Evolutionary conservation across 179 eudicot species (phyloP), one percentile per base, ranked within the genome.

Genomic region (Carnegiea gigantea): DNA sequence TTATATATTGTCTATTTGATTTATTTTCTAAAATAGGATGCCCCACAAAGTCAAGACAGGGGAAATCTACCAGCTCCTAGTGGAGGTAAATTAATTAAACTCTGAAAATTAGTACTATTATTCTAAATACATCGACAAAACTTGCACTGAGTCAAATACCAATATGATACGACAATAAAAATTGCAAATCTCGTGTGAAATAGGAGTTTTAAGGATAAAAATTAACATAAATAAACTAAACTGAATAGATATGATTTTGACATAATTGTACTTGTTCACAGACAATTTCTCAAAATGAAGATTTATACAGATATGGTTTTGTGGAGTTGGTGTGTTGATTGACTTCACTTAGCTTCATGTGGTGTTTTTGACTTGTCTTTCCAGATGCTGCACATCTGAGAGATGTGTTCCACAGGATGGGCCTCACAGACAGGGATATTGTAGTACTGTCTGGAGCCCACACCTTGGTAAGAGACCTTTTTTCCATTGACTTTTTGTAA

Each of bases 371-470:
- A 26, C 38, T 38, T 76, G 53, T 14, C 72, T 43, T 9, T 38
- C 10, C 48, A 85, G 84, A 15, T 79, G 77, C 89, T 64, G 70
- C 89, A 5, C 94, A 95, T 85, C 86, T 95, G 36, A 88, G 89
- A 83, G 85, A 88, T 44, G 83, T 91, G 77, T 95, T 94, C 78
- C 82, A 90, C 57, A 85, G 95, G 49, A 95, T 95, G 98, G 99
- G 99, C 28, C 84, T 95, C 78, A 84, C 90, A 33, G 92, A 91
- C 86, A 90, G 87, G 84, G 99, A 94, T 76, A 95, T 95, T 38
- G 99, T 92, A 5, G 94, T 90, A 38, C 85, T 95, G 13, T 95
- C 98, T 17, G 99, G 99, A 2, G 91, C 88, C 38, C 99, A 95
- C 84, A 92, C 99, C 57, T 78, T 95, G 93, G 98, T 94, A 84